phyloP scores from a whole-genome alignment of 2,329 filamentous ascomycete genomes.

The Monilinia polystroma region DNA sequence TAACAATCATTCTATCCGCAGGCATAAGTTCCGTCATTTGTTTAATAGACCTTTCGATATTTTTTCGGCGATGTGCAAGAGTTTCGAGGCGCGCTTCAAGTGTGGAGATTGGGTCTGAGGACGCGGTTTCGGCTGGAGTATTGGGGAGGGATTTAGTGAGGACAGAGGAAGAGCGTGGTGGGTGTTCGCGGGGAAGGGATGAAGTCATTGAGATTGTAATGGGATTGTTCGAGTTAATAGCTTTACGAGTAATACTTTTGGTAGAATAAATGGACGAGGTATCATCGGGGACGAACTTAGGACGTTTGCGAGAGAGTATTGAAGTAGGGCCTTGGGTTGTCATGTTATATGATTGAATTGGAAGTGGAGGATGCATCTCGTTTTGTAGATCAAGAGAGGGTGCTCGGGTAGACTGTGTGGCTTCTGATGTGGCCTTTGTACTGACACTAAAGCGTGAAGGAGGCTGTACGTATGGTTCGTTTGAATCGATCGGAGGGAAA shows the following conservation, averaged over 20 bases:
- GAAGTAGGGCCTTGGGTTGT: slow-evolving; percentile 27
- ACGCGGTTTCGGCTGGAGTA: slow-evolving; percentile 59
- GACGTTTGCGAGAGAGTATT: slow-evolving; percentile 38
- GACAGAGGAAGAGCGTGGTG: slow-evolving; percentile 1
- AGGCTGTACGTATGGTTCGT: slow-evolving; percentile 37
- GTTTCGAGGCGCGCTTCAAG: slow-evolving; percentile 65
- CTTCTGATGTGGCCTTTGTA: slow-evolving; percentile 38
- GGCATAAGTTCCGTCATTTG: slow-evolving; percentile 80
- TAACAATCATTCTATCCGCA: slow-evolving; percentile 65
- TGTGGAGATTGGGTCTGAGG: slow-evolving; percentile 63
- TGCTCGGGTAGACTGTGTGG: slow-evolving; percentile 34
- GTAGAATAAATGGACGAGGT: slow-evolving; percentile 18
- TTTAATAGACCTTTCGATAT: slow-evolving; percentile 69
- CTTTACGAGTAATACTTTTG: slow-evolving; percentile 34
- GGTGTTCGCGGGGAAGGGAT: slow-evolving; percentile 12
- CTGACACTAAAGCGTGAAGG: slow-evolving; percentile 40
- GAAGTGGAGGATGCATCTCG: slow-evolving; percentile 23
- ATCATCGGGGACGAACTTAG: slow-evolving; percentile 27
- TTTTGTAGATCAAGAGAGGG: slow-evolving; percentile 27
- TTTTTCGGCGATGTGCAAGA: slow-evolving; percentile 65
- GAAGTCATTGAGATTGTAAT: slow-evolving; percentile 37
- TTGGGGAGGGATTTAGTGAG: slow-evolving; percentile 56
- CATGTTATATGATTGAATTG: slow-evolving; percentile 12
- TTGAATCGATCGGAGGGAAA: slow-evolving; percentile 22
- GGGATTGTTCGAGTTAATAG: slow-evolving; percentile 32